Conservation (phyloP, 2,329 filamentous ascomycete genomes). For the Trichoderma cornu-damae region DNA sequence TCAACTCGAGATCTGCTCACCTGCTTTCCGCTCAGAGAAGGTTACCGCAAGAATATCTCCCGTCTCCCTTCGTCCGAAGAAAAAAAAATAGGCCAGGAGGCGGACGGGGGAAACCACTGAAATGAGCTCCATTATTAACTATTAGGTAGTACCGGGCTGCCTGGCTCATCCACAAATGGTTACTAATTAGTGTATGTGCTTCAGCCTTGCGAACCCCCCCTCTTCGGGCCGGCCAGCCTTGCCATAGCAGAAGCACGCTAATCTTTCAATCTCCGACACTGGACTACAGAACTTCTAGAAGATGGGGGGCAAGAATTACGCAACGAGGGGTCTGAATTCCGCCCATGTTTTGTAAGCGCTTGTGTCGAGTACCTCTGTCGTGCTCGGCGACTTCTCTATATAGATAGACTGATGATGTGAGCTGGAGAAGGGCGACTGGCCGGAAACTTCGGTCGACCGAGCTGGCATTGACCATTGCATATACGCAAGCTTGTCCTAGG, state of each 20-base stretch:
- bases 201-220: conserved; percentile 12
- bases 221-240: neutral
- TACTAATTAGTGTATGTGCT: neutral
- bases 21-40: neutral
- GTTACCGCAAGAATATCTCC: neutral
- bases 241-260: neutral
- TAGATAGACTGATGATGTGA: neutral
- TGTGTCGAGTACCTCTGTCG: neutral
- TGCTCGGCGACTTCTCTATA: conserved; percentile 4
- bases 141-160: neutral
- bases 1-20: conserved; percentile 4
- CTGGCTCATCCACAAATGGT: neutral
- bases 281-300: conserved; percentile 11
- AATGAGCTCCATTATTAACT: neutral
- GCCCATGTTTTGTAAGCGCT: conserved; percentile 9
- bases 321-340: neutral
- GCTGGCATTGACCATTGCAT: neutral
- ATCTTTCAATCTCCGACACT: conserved; percentile 1
- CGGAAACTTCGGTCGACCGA: conserved; percentile 5
- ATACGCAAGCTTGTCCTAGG: neutral
- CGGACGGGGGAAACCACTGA: neutral
- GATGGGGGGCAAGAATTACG: neutral
- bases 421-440: neutral
- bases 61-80: conserved; percentile 10
- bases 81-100: neutral